phyloP scores from a whole-genome alignment of 495 filamentous ascomycete genomes.

The Penicillium taxi region DNA sequence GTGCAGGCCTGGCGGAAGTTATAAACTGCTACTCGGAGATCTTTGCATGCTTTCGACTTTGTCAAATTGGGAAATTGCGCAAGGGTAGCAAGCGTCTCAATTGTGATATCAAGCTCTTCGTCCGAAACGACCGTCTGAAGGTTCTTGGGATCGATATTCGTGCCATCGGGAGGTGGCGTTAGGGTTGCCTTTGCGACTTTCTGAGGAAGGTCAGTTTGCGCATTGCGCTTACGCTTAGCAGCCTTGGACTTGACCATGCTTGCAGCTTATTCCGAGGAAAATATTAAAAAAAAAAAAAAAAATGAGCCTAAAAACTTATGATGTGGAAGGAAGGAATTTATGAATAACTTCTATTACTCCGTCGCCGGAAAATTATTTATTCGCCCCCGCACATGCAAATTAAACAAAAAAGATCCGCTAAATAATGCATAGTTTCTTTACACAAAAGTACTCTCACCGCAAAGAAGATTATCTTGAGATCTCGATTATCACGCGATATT shows the following conservation, averaged over 20 bases:
- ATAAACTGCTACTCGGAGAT: conserved; percentile 32
- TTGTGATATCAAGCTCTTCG: conserved; percentile 32
- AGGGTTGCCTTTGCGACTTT: conserved; percentile 21
- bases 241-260: conserved; percentile 33
- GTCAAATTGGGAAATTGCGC: conserved; percentile 29
- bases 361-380: too few relatives aligned
- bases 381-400: too few relatives aligned
- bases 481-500: too few relatives aligned
- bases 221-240: conserved; percentile 34
- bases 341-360: too few relatives aligned
- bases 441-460: too few relatives aligned
- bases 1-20: conserved; percentile 34
- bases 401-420: too few relatives aligned
- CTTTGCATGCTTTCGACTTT: conserved; percentile 35
- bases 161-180: conserved; percentile 28
- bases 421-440: too few relatives aligned
- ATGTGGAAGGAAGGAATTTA: too few relatives aligned
- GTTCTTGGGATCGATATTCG: conserved; percentile 25
- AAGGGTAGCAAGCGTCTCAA: conserved; percentile 30
- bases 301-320: too few relatives aligned
- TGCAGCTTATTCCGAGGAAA: too few relatives aligned
- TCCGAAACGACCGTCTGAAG: conserved; percentile 26
- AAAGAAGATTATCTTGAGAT: too few relatives aligned
- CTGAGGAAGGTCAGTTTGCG: conserved; percentile 24
- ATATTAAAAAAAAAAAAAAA: too few relatives aligned